Base-by-base conservation (phyloP, 2,329 filamentous ascomycete species). In the Coniella lustricola region DNA sequence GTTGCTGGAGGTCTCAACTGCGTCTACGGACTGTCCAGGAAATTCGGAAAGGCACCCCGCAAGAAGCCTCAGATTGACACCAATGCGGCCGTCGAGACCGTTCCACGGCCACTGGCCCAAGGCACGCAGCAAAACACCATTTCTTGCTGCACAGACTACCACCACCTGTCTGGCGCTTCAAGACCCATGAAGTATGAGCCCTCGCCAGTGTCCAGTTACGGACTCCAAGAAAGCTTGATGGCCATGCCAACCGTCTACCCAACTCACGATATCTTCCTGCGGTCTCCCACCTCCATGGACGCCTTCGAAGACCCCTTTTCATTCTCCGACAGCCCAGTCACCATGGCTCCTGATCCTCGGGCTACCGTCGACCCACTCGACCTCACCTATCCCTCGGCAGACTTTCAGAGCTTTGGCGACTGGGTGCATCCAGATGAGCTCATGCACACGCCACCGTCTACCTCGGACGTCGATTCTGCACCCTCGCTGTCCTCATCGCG, bases 391-490 rank as follows among this genome's bases (percentile, higher is more conserved):
- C 32, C 50, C 34, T 49, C 47, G 34, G 43, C 50, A 16, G 50
- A 50, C 14, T 52, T 50, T 44, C 48, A 49, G 20, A 41, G 39
- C 42, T 52, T 52, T 20, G 40, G 47, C 33, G 50, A 52, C 18
- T 52, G 50, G 50, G 45, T 52, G 7, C 50, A 52, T 13, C 47
- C 47, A 3, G 50, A 52, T 29, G 47, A 50, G 18, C 50, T 52
- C 21, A 39, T 52, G 50, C 50, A 52, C 34, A 50, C 47, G 13
- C 35, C 50, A 4, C 40, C 40, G 16, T 42, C 40, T 33, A 52
- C 12, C 29, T 44, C 25, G 8, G 39, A 50, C 17, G 34, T 35
- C 40, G 50, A 52, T n/a, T 46, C 50, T 21, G 43, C 44, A 2
- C 36, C 34, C 18, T 44, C 46, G 5, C 38, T 48, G 29, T 44